These are phyloP conservation scores for Canavalia gladiata DNA, from an alignment of 306 rosid species.

Conservation along the genomic window DNA sequence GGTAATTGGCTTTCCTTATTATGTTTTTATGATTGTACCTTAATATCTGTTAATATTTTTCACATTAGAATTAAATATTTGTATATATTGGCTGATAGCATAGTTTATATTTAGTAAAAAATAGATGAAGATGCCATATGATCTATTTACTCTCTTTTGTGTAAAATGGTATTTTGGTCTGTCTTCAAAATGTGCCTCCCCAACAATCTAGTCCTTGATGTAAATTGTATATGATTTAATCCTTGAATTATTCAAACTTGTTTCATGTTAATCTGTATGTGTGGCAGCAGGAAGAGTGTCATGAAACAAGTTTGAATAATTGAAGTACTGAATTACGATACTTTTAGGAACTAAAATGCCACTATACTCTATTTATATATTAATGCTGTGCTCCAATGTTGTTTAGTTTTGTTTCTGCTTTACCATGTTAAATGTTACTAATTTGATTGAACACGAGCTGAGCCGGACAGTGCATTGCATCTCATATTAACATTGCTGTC, in stretches of 20 bases:
- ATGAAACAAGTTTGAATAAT: neutral
- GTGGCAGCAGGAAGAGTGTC: neutral
- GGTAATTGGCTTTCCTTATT: constrained; percentile 58
- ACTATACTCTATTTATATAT: neutral
- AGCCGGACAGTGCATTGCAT: neutral
- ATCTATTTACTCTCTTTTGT: neutral
- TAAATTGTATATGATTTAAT: neutral
- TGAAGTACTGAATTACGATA: neutral
- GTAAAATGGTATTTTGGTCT: neutral
- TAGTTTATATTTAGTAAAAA: constrained; percentile 25
- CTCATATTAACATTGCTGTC: neutral
- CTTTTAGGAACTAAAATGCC: neutral
- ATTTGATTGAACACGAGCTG: neutral
- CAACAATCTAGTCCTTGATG: too few relatives aligned
- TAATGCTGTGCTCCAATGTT: neutral
- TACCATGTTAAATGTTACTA: neutral
- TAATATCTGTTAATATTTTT: constrained; percentile 18
- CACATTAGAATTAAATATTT: constrained; percentile 14
- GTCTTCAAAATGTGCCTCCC: neutral
- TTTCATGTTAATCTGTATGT: neutral
- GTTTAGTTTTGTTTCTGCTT: neutral
- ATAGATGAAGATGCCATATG: constrained; percentile 23
- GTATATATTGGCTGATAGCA: constrained; percentile 3
- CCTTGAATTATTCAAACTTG: constrained; percentile 1
- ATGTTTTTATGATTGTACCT: constrained; percentile 31